Evolutionary conservation across 768 basidiomycete species (phyloP).

Genomic region (Rhizopogon vinicolor): DNA sequence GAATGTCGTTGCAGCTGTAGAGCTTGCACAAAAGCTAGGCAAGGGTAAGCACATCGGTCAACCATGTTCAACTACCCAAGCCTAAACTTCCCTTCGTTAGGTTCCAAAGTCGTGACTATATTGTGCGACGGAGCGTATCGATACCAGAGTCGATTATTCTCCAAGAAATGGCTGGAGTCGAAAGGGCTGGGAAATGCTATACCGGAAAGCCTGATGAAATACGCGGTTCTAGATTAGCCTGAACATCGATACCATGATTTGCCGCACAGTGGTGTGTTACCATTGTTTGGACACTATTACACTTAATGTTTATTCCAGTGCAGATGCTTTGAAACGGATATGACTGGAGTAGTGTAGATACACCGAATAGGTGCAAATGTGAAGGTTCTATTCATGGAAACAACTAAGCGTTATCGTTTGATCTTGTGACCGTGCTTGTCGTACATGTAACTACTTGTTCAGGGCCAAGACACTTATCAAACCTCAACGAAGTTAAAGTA

Average conservation of each 20-base stretch:
- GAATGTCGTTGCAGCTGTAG: constrained; percentile 91
- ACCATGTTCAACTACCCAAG: background rate
- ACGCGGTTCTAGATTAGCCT: constrained; percentile 73
- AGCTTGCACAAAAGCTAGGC: constrained; percentile 81
- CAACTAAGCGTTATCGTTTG: background rate
- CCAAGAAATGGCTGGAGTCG: constrained; percentile 81
- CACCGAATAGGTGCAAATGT: too few relatives aligned
- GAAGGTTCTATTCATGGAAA: too few relatives aligned
- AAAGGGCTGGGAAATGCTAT: constrained; percentile 79
- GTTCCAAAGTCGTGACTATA: constrained; percentile 82
- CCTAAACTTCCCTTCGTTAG: constrained; percentile 31
- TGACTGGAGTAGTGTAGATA: too few relatives aligned
- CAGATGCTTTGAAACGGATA: too few relatives aligned
- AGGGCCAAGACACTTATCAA: background rate
- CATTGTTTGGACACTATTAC: background rate
- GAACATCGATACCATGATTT: background rate
- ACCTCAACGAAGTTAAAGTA: background rate
- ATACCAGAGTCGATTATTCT: constrained; percentile 95
- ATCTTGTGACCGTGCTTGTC: background rate
- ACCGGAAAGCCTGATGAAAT: constrained; percentile 82
- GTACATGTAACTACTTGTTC: background rate
- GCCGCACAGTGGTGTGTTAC: too few relatives aligned
- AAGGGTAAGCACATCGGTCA: constrained; percentile 46
- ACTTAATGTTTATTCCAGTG: too few relatives aligned
- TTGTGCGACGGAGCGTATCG: constrained; percentile 96